Conservation (phyloP, 2,329 filamentous ascomycete genomes). For the Aspergillus tanneri region DNA sequence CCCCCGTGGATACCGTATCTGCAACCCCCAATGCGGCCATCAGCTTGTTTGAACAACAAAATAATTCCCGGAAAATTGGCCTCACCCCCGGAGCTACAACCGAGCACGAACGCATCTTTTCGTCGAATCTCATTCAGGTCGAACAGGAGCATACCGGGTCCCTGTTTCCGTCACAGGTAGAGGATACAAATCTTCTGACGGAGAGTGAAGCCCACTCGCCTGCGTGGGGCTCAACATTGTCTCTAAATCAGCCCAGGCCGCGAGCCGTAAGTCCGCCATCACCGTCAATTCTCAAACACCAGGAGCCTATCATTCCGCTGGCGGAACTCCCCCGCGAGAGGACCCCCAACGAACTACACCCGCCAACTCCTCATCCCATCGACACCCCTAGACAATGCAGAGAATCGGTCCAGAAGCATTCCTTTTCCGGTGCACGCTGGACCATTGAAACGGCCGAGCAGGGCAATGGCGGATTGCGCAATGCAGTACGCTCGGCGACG, state of each 20-base stretch:
- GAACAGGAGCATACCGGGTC: conserved; percentile 28
- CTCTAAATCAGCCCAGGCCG: conserved; percentile 75
- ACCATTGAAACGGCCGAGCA: conserved; percentile 80
- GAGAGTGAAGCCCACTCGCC: conserved; percentile 74
- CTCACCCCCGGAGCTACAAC: conserved; percentile 44
- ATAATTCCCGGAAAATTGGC: conserved; percentile 21
- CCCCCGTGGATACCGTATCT: conserved; percentile 28
- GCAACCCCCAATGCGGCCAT: conserved; percentile 25
- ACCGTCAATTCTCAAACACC: conserved; percentile 70
- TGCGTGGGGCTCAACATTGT: conserved; percentile 67
- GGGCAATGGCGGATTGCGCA: conserved; percentile 88
- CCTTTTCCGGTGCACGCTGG: conserved; percentile 79
- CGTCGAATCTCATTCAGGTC: conserved; percentile 23
- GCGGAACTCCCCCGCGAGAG: conserved; percentile 25
- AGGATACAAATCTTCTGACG: conserved; percentile 55
- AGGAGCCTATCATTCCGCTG: conserved; percentile 39
- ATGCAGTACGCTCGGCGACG: conserved; percentile 76
- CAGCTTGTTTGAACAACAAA: conserved; percentile 38
- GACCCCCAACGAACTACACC: conserved; percentile 12
- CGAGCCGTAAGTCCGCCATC: conserved; percentile 72
- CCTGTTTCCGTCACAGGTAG: conserved; percentile 29
- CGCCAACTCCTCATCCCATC: conserved; percentile 12
- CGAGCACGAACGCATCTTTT: conserved; percentile 45
- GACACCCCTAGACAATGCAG: conserved; percentile 12
- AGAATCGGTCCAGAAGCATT: conserved; percentile 58